A percentile compares a stretch with the other conserved stretches of the same genome.
Evolutionary conservation across 2,329 filamentous ascomycete species (phyloP).

Genomic region (Monosporascus sp.): DNA sequence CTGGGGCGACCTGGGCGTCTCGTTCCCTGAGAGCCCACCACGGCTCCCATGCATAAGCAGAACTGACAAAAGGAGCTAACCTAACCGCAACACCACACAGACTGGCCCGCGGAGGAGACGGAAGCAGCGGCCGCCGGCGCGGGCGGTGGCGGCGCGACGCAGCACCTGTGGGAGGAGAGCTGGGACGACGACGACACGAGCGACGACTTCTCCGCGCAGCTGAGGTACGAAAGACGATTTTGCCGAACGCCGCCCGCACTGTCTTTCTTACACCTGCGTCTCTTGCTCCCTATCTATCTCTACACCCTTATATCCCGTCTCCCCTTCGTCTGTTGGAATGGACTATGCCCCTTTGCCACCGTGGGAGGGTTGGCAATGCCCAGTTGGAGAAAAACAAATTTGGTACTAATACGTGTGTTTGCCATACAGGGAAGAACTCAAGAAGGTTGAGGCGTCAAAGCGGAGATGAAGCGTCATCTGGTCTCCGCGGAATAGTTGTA

Average conservation of each 20-base stretch:
- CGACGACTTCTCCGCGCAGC: slow-evolving; percentile 91
- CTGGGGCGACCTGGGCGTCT: no score
- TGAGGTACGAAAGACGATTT: slow-evolving; percentile 61
- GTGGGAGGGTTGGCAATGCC: not conserved
- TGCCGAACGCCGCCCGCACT: not conserved
- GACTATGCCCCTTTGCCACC: no score
- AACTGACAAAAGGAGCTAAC: not conserved
- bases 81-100: slow-evolving; percentile 37
- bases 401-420: slow-evolving; percentile 1
- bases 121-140: slow-evolving; percentile 55
- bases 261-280: not conserved
- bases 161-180: slow-evolving; percentile 97
- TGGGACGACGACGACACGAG: slow-evolving; percentile 98
- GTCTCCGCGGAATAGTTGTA: no score
- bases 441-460: slow-evolving; percentile 82
- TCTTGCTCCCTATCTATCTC: not conserved
- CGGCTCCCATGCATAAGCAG: no score
- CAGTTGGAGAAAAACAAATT: not conserved
- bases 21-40: no score
- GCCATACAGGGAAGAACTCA: slow-evolving; percentile 70
- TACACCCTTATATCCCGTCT: not conserved
- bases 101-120: slow-evolving; percentile 89
- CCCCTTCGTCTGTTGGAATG: no score
- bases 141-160: slow-evolving; percentile 57
- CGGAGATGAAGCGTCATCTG: slow-evolving; percentile 39